Conservation (phyloP, 2,329 filamentous ascomycete species). For the Nannizziopsis barbatae region DNA sequence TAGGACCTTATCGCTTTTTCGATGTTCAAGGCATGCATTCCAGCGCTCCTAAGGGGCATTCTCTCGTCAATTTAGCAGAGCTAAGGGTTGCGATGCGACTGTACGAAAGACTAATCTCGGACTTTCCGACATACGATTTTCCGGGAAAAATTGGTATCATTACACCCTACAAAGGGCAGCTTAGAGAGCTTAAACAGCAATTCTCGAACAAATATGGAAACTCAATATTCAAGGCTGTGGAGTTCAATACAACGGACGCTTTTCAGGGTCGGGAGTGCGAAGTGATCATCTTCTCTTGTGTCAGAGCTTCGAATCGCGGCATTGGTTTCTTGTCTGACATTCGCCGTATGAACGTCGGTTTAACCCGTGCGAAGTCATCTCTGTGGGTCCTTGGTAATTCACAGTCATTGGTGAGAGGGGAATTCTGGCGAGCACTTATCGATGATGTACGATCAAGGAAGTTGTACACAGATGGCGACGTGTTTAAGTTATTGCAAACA, state of each 20-base stretch:
- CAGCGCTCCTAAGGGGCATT: constrained; percentile 71
- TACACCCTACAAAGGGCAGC: constrained; percentile 91
- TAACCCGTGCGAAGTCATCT: constrained; percentile 92
- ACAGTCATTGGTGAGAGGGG: constrained; percentile 68
- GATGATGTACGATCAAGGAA: constrained; percentile 64
- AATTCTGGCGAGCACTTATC: constrained; percentile 83
- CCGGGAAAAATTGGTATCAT: constrained; percentile 88
- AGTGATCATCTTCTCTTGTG: constrained; percentile 97
- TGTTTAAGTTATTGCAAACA: constrained; percentile 44
- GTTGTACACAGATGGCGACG: constrained; percentile 61
- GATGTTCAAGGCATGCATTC: constrained; percentile 84
- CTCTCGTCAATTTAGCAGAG: constrained; percentile 79
- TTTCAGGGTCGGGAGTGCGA: constrained; percentile 96
- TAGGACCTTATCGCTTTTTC: constrained; percentile 93
- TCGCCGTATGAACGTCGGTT: constrained; percentile 96
- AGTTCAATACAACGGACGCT: constrained; percentile 98
- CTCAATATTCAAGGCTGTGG: constrained; percentile 63
- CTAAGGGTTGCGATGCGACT: constrained; percentile 75
- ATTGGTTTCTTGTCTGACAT: constrained; percentile 99
- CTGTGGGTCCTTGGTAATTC: constrained; percentile 95
- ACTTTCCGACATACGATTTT: constrained; percentile 59
- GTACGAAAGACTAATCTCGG: constrained; percentile 65
- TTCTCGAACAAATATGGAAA: constrained; percentile 66
- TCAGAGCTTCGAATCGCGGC: constrained; percentile 80
- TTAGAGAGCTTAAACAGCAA: constrained; percentile 63